Conservation (phyloP, 1,284 basidiomycete species). For the Apiotrichum gamsii region DNA sequence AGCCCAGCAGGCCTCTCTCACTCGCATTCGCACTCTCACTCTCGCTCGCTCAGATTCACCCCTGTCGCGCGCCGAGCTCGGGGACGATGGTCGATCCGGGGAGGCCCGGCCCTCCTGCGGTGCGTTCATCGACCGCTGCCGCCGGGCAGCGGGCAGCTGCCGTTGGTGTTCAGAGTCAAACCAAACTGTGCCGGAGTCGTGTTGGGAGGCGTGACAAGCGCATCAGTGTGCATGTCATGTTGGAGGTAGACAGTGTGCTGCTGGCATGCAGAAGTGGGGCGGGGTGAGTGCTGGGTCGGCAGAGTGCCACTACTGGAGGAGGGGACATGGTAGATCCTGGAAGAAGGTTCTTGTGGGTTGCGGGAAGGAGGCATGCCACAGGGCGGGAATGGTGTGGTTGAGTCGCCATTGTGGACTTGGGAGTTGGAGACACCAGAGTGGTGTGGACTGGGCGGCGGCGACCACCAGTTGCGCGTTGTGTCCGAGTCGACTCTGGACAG, state of each 20-base stretch:
- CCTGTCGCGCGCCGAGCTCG: too few relatives aligned
- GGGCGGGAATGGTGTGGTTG: slow-evolving; percentile 11
- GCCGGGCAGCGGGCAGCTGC: slow-evolving; percentile 3
- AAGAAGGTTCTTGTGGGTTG: slow-evolving; percentile 1
- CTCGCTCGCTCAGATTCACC: too few relatives aligned
- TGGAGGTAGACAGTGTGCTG: slow-evolving; percentile 10
- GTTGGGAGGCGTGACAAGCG: slow-evolving; percentile 15
- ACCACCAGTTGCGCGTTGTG: too few relatives aligned
- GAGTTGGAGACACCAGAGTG: neutral
- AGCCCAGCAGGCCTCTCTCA: too few relatives aligned
- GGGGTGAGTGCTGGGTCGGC: neutral
- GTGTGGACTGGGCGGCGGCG: neutral
- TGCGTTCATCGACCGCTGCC: slow-evolving; percentile 14
- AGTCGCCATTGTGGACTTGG: slow-evolving; percentile 9
- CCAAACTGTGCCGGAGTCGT: slow-evolving; percentile 10
- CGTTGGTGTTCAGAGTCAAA: slow-evolving; percentile 8
- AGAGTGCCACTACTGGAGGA: neutral
- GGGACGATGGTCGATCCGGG: too few relatives aligned
- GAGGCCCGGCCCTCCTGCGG: too few relatives aligned
- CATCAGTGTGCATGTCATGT: slow-evolving; percentile 6
- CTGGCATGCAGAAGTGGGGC: neutral
- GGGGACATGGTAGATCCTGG: slow-evolving; percentile 10
- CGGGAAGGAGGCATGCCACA: slow-evolving; percentile 1
- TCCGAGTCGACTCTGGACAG: too few relatives aligned
- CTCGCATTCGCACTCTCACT: too few relatives aligned